These are phyloP conservation scores for Pontederia crassipes DNA, from an alignment of 176 grass and related monocot genomes.

Conservation along the genomic window DNA sequence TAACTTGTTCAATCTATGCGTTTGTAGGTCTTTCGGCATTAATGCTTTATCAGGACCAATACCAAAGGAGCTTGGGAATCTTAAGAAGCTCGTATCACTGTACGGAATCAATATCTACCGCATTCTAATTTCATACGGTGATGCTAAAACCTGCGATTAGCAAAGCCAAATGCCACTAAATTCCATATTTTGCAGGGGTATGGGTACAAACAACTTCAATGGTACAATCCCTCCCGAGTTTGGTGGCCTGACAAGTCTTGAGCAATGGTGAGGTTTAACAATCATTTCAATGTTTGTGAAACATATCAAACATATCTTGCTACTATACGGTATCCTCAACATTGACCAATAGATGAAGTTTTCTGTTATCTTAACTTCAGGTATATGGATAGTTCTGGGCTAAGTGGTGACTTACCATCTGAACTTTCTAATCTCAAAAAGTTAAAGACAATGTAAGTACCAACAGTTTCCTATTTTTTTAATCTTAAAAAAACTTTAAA, in stretches of 20 bases:
- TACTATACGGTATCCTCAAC: no score
- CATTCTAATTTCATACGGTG: neutral
- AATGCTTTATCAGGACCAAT: conserved; percentile 81
- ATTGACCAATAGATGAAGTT: neutral
- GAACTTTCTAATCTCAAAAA: no score
- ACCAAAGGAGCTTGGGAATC: conserved; percentile 79
- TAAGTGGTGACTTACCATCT: neutral
- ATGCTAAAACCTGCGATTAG: neutral
- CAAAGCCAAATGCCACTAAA: neutral
- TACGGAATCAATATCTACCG: conserved; percentile 26
- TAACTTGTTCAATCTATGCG: neutral
- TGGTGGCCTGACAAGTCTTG: conserved; percentile 44
- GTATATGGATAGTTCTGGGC: neutral
- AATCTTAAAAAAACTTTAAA: neutral
- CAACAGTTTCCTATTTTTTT: neutral
- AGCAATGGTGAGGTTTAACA: conserved; percentile 32
- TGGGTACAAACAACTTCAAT: conserved; percentile 57
- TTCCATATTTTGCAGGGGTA: conserved; percentile 29
- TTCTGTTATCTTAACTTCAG: neutral
- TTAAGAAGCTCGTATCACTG: conserved; percentile 34
- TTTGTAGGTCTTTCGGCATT: conserved; percentile 34
- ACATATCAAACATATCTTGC: neutral
- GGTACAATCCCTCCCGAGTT: conserved; percentile 58
- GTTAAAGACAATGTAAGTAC: no score
- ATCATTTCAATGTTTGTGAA: neutral